Evolutionary conservation across 768 basidiomycete species (phyloP), one percentile per base, ranked within the genome.

Genomic region (Termitomyces sp.): DNA sequence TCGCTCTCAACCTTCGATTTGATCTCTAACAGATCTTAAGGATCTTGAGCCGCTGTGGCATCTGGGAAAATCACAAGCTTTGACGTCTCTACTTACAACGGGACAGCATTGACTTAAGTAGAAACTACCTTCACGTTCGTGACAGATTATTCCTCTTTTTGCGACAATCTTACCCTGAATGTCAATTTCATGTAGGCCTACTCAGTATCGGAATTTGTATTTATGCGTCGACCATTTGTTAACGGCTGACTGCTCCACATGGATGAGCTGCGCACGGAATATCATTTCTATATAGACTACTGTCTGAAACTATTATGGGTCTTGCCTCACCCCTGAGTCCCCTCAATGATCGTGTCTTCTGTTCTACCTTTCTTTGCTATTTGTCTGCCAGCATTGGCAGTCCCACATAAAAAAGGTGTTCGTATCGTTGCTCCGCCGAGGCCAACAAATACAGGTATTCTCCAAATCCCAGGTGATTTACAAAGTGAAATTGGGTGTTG

Each of bases 381-480:
- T 17, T 42, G 47, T 56, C 45, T 58, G 23, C 47, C 54, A n/a
- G 46, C 47, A 17, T 25, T 48, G 9, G 51, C 57, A 19, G 50
- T n/a, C 14, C 55, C 60, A 3, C 39, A 37, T 4, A 49, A 44
- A 23, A 47, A 57, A 34, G 60, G 60, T 32, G 43, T 59, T 19
- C 46, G 16, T 3, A 61, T 61, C 27, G 39, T 54, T 16, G 57
- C 57, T 16, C 60, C 60, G 30, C 51, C 54, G 5, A 55, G 51
- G 35, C 57, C 48, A 40, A 45, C 30, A 17, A 21, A 56, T 10
- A 53, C 54, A 5, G 60, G 57, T 10, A 44, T 52, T 23, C 47
- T 53, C 17, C 54, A 52, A 44, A 58, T 61, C 10, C 57, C 60
- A 56, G 60, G 60, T 56, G 23, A 30, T 25, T 11, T 28, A 14